A percentile compares a stretch with the other conserved stretches of the same genome.
Evolutionary conservation across 129 eudicot genomes (phyloP).

Genomic region (Scalesia atractyloides): DNA sequence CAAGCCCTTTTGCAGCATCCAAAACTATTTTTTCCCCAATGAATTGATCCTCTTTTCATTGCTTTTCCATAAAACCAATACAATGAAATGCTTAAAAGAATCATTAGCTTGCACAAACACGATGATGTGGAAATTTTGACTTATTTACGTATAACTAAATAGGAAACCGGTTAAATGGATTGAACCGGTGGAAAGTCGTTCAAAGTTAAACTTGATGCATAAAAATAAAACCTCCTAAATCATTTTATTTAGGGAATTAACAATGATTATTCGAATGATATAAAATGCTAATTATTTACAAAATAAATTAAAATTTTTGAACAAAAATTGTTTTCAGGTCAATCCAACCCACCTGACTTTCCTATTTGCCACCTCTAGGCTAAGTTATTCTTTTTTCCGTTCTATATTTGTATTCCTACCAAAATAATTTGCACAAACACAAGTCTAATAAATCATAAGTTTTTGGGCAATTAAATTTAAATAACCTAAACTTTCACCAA

Average conservation of each 20-base stretch:
- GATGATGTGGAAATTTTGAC: not conserved
- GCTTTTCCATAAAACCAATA: slow-evolving; percentile 8
- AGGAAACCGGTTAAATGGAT: not conserved
- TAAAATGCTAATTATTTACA: not conserved
- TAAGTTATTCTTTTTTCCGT: too few relatives aligned
- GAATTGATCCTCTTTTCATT: slow-evolving; percentile 52
- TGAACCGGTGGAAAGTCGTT: not conserved
- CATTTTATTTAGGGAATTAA: not conserved
- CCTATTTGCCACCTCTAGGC: not conserved
- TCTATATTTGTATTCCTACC: too few relatives aligned
- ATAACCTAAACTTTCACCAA: too few relatives aligned
- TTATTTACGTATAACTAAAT: slow-evolving; percentile 1
- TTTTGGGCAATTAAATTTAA: too few relatives aligned
- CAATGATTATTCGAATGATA: not conserved
- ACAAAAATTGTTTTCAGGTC: not conserved
- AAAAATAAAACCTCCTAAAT: not conserved
- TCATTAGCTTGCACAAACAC: not conserved
- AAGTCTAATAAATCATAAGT: too few relatives aligned
- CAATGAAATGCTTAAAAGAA: not conserved
- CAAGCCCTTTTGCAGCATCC: slow-evolving; percentile 98
- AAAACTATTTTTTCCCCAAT: slow-evolving; percentile 84
- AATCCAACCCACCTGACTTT: not conserved
- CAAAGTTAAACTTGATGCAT: not conserved
- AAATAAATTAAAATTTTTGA: not conserved
- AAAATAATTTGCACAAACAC: too few relatives aligned